Evolutionary conservation across 2,329 filamentous ascomycete species (phyloP).

Genomic region (Nothophaeocryptopus gaeumannii): DNA sequence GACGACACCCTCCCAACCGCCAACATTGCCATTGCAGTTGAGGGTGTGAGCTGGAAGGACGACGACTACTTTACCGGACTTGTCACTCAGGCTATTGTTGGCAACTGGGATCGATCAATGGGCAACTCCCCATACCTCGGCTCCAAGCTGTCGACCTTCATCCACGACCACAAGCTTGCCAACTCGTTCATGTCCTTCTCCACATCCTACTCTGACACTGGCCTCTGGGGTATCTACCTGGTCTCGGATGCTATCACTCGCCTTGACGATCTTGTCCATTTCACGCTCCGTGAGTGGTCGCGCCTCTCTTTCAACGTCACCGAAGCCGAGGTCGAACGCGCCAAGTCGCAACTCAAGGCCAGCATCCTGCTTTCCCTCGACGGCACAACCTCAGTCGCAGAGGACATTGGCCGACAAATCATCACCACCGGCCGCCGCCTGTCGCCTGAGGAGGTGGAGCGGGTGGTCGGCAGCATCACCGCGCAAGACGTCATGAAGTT

Average conservation of each 20-base stretch:
- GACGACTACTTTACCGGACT: constrained; percentile 98
- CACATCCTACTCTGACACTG: constrained; percentile 98
- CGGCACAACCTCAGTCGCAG: constrained; percentile 92
- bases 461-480: constrained; percentile 80
- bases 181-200: constrained; percentile 99
- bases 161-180: constrained; percentile 91
- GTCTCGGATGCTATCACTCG: constrained; percentile 83
- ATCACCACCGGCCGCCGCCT: constrained; percentile 93
- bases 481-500: constrained; percentile 98
- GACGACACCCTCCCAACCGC: constrained; percentile 95
- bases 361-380: constrained; percentile 96
- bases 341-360: constrained; percentile 98
- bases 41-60: constrained; percentile 99
- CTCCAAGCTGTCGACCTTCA: constrained; percentile 93
- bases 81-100: constrained; percentile 96
- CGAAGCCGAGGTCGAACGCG: constrained; percentile 90
- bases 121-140: constrained; percentile 96
- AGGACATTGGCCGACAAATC: constrained; percentile 98
- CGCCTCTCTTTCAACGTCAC: constrained; percentile 85
- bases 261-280: constrained; percentile 95
- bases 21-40: constrained; percentile 96
- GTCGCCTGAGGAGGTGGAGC: constrained; percentile 90
- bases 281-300: constrained; percentile 97
- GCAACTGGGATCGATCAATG: constrained; percentile 99
- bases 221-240: constrained; percentile 99